Percentiles rank a stretch among this genome's conserved stretches.
phyloP scores from a whole-genome alignment of 768 basidiomycete species.

The Tylopilus felleus region DNA sequence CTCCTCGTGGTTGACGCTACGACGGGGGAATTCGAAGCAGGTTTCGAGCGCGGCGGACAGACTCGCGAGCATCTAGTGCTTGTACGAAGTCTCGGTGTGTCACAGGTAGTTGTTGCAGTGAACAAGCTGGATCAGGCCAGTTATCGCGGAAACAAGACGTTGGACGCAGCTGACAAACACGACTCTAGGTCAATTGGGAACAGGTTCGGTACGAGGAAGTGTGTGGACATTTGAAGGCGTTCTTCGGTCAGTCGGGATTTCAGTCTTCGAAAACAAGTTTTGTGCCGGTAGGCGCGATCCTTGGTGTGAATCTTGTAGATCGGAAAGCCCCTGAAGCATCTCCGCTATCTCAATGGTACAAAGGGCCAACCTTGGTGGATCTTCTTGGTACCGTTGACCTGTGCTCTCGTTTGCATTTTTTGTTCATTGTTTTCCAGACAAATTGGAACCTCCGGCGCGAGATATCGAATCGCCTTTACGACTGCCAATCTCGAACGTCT shows the following conservation, averaged over 20 bases:
- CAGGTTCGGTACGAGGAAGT: constrained; percentile 85
- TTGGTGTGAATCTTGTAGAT: constrained; percentile 77
- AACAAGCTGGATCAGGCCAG: constrained; percentile 92
- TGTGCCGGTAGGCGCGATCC: constrained; percentile 86
- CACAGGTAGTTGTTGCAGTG: constrained; percentile 86
- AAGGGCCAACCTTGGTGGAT: constrained; percentile 80
- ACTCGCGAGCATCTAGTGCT: constrained; percentile 92
- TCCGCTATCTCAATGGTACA: constrained; percentile 70
- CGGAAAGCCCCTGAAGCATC: constrained; percentile 45
- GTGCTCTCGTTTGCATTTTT: background rate
- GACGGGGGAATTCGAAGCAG: constrained; percentile 92
- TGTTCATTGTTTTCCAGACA: constrained; percentile 47
- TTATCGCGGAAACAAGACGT: constrained; percentile 3
- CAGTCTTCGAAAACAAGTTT: constrained; percentile 73
- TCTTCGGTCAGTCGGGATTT: constrained; percentile 88
- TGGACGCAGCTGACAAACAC: background rate
- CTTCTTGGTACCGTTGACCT: constrained; percentile 57
- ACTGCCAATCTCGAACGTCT: constrained; percentile 92
- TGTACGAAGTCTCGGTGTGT: constrained; percentile 87
- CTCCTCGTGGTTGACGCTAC: constrained; percentile 89
- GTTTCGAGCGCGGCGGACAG: constrained; percentile 92
- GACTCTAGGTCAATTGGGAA: constrained; percentile 78
- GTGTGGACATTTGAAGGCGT: constrained; percentile 64
- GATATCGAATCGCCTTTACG: constrained; percentile 76
- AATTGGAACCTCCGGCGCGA: constrained; percentile 74